These are phyloP conservation scores for Echeveria elegans DNA, from an alignment of 164 flowering plant species.

Conservation along the genomic window DNA sequence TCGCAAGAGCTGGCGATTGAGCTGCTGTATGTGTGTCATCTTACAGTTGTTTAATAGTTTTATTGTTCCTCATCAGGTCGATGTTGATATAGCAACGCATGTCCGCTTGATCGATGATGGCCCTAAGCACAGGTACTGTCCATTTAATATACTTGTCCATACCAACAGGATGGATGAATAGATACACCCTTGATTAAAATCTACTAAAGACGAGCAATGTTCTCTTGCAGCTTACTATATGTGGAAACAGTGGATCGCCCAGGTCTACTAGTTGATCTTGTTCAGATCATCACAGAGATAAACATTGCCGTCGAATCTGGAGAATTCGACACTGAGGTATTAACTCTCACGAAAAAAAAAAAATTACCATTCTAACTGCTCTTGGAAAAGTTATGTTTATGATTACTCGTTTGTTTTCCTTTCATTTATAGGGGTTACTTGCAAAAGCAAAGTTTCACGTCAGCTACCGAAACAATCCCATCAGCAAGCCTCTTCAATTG, in stretches of 20 bases:
- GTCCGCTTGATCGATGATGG: constrained; percentile 61
- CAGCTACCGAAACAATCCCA: constrained; percentile 68
- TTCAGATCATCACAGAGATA: constrained; percentile 75
- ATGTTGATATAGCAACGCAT: constrained; percentile 94
- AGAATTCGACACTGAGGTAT: constrained; percentile 97
- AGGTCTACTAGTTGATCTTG: constrained; percentile 91
- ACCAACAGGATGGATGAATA: background rate
- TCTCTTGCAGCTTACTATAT: constrained; percentile 54
- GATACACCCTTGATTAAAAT: background rate
- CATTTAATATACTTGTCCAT: background rate
- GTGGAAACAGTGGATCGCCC: constrained; percentile 93
- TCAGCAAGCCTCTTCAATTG: constrained; percentile 85
- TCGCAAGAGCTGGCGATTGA: background rate
- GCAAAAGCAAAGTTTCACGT: constrained; percentile 98
- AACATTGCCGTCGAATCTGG: constrained; percentile 75
- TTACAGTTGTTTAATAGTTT: too few species aligned
- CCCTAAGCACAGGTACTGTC: constrained; percentile 67
- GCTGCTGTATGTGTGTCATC: background rate
- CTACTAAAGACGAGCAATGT: background rate
- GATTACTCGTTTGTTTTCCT: background rate
- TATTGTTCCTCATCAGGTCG: constrained; percentile 43
- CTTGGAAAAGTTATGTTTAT: background rate
- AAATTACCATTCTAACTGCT: background rate
- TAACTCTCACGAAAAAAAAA: background rate
- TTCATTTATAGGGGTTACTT: constrained; percentile 55